phyloP scores from a whole-genome alignment of 176 grass and related monocot species.

The Panicum miliaceum region DNA sequence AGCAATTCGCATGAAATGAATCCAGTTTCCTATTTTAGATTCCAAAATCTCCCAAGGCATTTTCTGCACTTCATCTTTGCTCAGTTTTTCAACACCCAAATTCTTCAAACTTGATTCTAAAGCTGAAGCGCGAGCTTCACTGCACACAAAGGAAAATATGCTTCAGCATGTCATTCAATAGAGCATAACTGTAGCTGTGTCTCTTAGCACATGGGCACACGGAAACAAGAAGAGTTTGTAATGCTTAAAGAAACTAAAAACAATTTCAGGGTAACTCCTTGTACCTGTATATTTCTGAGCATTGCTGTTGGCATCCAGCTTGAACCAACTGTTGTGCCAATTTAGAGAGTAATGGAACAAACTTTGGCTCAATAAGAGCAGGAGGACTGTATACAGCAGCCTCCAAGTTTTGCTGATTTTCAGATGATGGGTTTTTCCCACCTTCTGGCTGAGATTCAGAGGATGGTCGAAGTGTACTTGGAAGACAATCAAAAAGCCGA shows the following conservation, averaged over 20 bases:
- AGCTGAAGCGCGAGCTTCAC: slow-evolving; percentile 78
- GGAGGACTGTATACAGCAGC: slow-evolving; percentile 75
- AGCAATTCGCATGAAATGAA: slow-evolving; percentile 97
- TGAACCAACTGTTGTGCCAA: slow-evolving; percentile 89
- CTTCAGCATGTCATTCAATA: slow-evolving; percentile 24
- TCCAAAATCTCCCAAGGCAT: slow-evolving; percentile 93
- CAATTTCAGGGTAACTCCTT: background rate
- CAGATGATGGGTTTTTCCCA: slow-evolving; percentile 52
- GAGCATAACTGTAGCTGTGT: background rate
- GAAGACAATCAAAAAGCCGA: slow-evolving; percentile 89
- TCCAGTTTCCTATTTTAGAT: slow-evolving; percentile 95
- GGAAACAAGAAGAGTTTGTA: background rate
- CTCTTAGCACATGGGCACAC: background rate
- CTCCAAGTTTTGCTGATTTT: slow-evolving; percentile 63
- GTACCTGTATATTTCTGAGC: slow-evolving; percentile 91
- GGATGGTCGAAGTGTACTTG: slow-evolving; percentile 73
- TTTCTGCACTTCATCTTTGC: slow-evolving; percentile 98
- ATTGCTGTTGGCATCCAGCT: slow-evolving; percentile 81
- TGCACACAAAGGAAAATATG: slow-evolving; percentile 43
- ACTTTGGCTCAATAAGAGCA: slow-evolving; percentile 79
- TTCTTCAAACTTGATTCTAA: slow-evolving; percentile 91
- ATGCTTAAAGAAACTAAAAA: background rate
- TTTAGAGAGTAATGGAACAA: slow-evolving; percentile 88
- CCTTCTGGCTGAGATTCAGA: slow-evolving; percentile 70
- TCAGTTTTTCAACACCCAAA: slow-evolving; percentile 95